Conservation (phyloP, 306 rosid genomes). For the apple (Malus domestica) region ASM211411v1 NC_041804.1:9440501-9441000, state of each 20-base stretch:
- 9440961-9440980: conserved; percentile 26
- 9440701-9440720: conserved; percentile 21
- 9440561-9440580: conserved; percentile 83
- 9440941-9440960: background rate
- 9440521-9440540: conserved; percentile 90
- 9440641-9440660: conserved; percentile 11
- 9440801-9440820: conserved; percentile 4
- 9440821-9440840: background rate
- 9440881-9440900: no score
- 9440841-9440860: background rate
- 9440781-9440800: conserved; percentile 9
- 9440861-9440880: background rate
- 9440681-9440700: no score
- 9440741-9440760: conserved; percentile 25
- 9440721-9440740: conserved; percentile 2
- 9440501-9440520: conserved; percentile 85
- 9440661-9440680: conserved; percentile 11
- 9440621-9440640: conserved; percentile 37
- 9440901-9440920: no score
- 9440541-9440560: conserved; percentile 94
- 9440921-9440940: background rate
- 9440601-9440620: conserved; percentile 55
- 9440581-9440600: conserved; percentile 65
- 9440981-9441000: conserved; percentile 36
- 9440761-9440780: conserved; percentile 31